Evolutionary conservation across 2,329 filamentous ascomycete species (phyloP).

Genomic region (Emericellopsis atlantica): DNA sequence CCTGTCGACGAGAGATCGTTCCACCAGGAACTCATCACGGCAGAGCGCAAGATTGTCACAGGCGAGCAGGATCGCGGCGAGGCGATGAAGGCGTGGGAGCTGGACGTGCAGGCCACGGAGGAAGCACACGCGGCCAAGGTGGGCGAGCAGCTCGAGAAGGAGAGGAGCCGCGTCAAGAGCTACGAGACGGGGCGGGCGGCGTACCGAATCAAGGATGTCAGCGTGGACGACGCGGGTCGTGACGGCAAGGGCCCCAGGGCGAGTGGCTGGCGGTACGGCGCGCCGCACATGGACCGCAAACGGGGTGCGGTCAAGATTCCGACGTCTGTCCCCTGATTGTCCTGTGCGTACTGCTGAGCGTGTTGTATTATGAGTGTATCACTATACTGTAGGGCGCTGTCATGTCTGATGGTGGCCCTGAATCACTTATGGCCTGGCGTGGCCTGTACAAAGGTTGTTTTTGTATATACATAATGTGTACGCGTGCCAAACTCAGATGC

Average conservation of each 20-base stretch:
- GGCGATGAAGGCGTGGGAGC: slow-evolving; percentile 25
- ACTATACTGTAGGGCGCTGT: background rate
- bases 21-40: slow-evolving; percentile 46
- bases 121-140: slow-evolving; percentile 21
- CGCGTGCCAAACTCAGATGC: too few relatives aligned
- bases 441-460: too few relatives aligned
- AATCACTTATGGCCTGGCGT: too few relatives aligned
- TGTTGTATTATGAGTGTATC: background rate
- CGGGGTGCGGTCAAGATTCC: slow-evolving; percentile 57
- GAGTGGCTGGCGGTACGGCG: slow-evolving; percentile 52
- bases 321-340: slow-evolving; percentile 40
- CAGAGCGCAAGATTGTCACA: slow-evolving; percentile 32
- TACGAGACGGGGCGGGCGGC: slow-evolving; percentile 42
- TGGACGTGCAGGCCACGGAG: slow-evolving; percentile 29
- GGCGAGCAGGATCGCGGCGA: slow-evolving; percentile 21
- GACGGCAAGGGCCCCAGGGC: slow-evolving; percentile 37
- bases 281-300: slow-evolving; percentile 48
- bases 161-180: slow-evolving; percentile 26
- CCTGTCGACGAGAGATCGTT: slow-evolving; percentile 49
- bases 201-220: slow-evolving; percentile 49
- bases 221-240: slow-evolving; percentile 41
- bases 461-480: too few relatives aligned
- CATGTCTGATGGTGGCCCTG: too few relatives aligned
- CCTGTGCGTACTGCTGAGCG: background rate
- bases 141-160: slow-evolving; percentile 16